Base-by-base conservation (phyloP, 768 basidiomycete species). In the Hydnum rufescens region DNA sequence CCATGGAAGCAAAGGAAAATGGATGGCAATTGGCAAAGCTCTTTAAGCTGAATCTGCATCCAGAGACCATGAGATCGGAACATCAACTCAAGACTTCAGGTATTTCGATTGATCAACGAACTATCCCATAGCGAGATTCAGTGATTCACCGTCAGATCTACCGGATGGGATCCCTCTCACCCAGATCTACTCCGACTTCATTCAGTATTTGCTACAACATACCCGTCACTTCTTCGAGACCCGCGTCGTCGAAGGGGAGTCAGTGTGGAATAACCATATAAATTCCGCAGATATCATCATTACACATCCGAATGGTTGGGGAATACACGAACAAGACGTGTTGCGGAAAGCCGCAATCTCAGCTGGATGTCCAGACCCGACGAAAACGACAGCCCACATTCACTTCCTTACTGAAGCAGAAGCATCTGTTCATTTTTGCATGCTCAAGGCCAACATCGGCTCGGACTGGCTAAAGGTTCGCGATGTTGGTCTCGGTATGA, bases 321-420 rank as follows among this genome's bases (percentile, higher is more conserved):
- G 68, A 55, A 67, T 67, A 3, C 60, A 62, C 0, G 68, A 73
- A 46, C 72, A 74, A 56, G 55, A 58, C 2, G 64, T 69, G 46
- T 70, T 74, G 56, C 63, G 72, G 42, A 62, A 62, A 16, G 72
- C 73, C 13, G 70, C 70, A 0, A 60, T 71, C 13, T 50, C 61
- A 42, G 72, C 70, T 4, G 64, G 66, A 5, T n/a, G n/a, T n/a
- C n/a, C n/a, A n/a, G 59, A 73, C 2, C 65, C 66, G 0, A 64
- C 68, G 56, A 65, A 61, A 3, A 53, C 58, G 18, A 60, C 57
- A 19, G 72, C 68, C 0, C 66, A 68, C 13, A 60, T 74, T 19
- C 62, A 64, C 23, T 71, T 74, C 26, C 69, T 74, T 8, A 69
- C 70, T 0, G 75, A 76, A 53, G 74, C 73, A 30, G 74, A 76